These are phyloP conservation scores for Encephalitozoon hellem DNA, from an alignment of 371 early-diverging fungal genomes.

Conservation along the genomic window DNA sequence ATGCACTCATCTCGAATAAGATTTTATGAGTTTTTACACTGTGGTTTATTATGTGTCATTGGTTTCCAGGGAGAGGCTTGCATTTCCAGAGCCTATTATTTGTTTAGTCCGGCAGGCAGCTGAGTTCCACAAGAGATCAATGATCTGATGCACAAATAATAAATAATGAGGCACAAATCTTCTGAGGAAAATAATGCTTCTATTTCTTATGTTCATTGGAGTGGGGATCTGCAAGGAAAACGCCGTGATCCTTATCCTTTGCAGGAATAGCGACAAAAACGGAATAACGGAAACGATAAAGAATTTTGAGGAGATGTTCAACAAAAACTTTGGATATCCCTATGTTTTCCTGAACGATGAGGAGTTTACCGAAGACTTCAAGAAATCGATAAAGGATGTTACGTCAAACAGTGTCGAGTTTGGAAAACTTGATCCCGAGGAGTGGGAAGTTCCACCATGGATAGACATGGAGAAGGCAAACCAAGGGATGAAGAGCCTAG, in stretches of 20 bases:
- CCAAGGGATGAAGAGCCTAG: slow-evolving; percentile 64
- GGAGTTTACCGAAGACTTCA: slow-evolving; percentile 70
- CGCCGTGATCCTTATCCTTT: slow-evolving; percentile 60
- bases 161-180: background rate
- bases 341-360: slow-evolving; percentile 68
- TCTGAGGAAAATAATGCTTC: background rate
- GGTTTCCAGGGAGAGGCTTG: background rate
- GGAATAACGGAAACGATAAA: slow-evolving; percentile 65
- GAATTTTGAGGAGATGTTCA: slow-evolving; percentile 71
- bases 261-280: slow-evolving; percentile 68
- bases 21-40: background rate
- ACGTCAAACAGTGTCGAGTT: slow-evolving; percentile 61
- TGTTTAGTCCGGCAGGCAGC: background rate
- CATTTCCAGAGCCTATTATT: background rate
- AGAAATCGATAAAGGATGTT: slow-evolving; percentile 61
- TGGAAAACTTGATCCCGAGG: slow-evolving; percentile 66
- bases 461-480: slow-evolving; percentile 67
- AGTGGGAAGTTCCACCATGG: slow-evolving; percentile 73
- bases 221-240: slow-evolving; percentile 44
- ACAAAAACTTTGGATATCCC: slow-evolving; percentile 70
- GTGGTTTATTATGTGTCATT: background rate
- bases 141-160: background rate
- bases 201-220: background rate
- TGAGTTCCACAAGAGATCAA: background rate
- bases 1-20: background rate